Conservation (phyloP, 1,139 yeast species). For the Scheffersomyces titani region DNA sequence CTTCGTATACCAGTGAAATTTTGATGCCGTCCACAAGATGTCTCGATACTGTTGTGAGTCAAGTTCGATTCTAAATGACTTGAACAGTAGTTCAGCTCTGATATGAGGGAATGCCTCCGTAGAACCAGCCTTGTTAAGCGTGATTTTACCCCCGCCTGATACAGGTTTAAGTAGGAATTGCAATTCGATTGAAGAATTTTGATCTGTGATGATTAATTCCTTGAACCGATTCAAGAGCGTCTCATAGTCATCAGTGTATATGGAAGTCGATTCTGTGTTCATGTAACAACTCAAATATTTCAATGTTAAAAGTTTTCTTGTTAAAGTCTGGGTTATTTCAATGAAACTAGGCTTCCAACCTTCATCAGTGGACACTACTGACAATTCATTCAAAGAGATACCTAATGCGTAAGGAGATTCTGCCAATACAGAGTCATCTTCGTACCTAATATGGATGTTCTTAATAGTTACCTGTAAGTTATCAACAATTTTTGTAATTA, state of each 20-base stretch:
- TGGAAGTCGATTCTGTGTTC: conserved; percentile 68
- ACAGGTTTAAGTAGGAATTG: conserved; percentile 87
- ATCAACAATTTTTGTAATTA: conserved; percentile 87
- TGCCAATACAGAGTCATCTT: conserved; percentile 70
- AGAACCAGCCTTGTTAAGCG: conserved; percentile 77
- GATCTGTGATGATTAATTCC: conserved; percentile 23
- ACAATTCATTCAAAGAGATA: conserved; percentile 75
- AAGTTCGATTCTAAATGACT: conserved; percentile 82
- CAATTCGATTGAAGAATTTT: conserved; percentile 24
- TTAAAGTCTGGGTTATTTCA: conserved; percentile 63
- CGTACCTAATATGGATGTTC: conserved; percentile 89
- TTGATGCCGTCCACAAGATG: conserved; percentile 77
- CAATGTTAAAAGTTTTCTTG: conserved; percentile 78
- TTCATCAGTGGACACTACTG: conserved; percentile 88
- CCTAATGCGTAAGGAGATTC: conserved; percentile 83
- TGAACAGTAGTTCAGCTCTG: conserved; percentile 74
- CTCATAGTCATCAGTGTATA: conserved; percentile 47
- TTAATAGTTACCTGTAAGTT: conserved; percentile 91
- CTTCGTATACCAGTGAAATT: conserved; percentile 74
- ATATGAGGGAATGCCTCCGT: conserved; percentile 72
- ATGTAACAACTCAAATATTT: conserved; percentile 79
- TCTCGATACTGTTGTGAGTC: conserved; percentile 86
- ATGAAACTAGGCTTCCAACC: conserved; percentile 87
- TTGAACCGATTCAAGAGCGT: conserved; percentile 46
- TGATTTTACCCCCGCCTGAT: conserved; percentile 81